Conservation (phyloP, 805 yeast species). For the Candida bentonensis region DNA sequence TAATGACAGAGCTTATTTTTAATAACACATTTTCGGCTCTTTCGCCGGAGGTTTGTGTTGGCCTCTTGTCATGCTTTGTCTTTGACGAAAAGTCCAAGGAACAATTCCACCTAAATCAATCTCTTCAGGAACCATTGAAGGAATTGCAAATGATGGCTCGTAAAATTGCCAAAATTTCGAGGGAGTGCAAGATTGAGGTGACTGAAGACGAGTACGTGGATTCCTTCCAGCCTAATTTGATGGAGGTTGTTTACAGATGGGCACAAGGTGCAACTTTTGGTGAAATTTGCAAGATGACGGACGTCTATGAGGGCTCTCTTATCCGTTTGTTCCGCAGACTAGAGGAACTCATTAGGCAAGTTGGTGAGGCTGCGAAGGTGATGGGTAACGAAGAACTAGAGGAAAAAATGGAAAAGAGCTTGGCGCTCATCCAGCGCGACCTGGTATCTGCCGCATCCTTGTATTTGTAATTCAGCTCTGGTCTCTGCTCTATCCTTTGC, state of each 20-base stretch:
- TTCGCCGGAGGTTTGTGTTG: constrained; percentile 81
- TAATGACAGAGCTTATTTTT: constrained; percentile 87
- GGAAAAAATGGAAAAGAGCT: constrained; percentile 76
- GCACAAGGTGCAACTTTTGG: constrained; percentile 92
- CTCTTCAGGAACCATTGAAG: constrained; percentile 82
- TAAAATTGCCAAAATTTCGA: constrained; percentile 76
- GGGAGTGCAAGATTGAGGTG: constrained; percentile 80
- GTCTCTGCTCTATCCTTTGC: not conserved
- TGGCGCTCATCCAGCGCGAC: constrained; percentile 83
- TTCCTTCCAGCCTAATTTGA: constrained; percentile 78
- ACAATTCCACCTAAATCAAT: constrained; percentile 78
- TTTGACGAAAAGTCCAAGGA: constrained; percentile 87
- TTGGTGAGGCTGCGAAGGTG: constrained; percentile 82
- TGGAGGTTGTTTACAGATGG: constrained; percentile 97
- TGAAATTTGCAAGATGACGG: constrained; percentile 97
- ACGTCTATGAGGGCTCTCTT: constrained; percentile 92
- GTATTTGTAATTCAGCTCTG: constrained; percentile 33
- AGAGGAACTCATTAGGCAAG: constrained; percentile 84
- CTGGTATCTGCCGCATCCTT: constrained; percentile 93
- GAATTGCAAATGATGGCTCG: constrained; percentile 83
- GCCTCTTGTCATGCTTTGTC: constrained; percentile 84
- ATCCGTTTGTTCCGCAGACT: constrained; percentile 89
- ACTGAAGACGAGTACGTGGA: constrained; percentile 89
- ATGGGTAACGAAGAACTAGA: constrained; percentile 83
- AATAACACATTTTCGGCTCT: constrained; percentile 89